Evolutionary conservation across 2,329 filamentous ascomycete genomes (phyloP).

Genomic region (Colletotrichum endophyticum): DNA sequence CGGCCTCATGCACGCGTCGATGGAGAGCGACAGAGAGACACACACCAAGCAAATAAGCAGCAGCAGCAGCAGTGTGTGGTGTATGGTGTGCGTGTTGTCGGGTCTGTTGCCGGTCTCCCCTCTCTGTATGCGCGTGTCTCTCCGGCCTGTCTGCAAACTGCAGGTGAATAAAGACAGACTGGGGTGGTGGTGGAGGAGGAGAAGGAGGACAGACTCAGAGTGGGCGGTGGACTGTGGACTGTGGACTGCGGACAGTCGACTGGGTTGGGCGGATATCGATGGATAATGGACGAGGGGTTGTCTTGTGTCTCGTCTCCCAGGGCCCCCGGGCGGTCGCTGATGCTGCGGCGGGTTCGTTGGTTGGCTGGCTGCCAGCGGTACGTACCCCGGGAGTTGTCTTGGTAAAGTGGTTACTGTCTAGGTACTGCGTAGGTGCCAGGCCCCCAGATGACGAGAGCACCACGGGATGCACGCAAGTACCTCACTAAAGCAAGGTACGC

Average conservation of each 20-base stretch:
- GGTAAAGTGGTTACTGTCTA: neutral
- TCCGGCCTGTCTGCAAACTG: neutral
- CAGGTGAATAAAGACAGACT: neutral
- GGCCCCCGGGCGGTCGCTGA: neutral
- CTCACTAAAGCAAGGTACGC: conserved; percentile 20
- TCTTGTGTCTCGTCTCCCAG: conserved; percentile 1
- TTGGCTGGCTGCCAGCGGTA: neutral
- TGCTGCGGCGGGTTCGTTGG: neutral
- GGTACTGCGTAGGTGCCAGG: neutral
- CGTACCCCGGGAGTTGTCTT: neutral
- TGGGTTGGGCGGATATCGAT: neutral
- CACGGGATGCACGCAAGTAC: neutral
- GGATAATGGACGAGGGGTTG: neutral
- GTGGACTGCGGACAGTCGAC: neutral
- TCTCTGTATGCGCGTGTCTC: neutral
- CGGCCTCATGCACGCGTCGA: conserved; percentile 5
- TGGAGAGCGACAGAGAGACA: neutral
- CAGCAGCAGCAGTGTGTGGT: neutral
- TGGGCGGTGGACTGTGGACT: neutral
- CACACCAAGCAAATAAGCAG: neutral
- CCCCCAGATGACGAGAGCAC: neutral
- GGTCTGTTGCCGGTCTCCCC: neutral
- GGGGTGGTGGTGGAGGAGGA: neutral
- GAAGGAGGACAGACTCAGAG: neutral
- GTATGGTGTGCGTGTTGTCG: neutral